Evolutionary conservation across 306 rosid genomes (phyloP), one percentile per base, ranked within the genome.

Genomic region (Notholithocarpus densiflorus): DNA sequence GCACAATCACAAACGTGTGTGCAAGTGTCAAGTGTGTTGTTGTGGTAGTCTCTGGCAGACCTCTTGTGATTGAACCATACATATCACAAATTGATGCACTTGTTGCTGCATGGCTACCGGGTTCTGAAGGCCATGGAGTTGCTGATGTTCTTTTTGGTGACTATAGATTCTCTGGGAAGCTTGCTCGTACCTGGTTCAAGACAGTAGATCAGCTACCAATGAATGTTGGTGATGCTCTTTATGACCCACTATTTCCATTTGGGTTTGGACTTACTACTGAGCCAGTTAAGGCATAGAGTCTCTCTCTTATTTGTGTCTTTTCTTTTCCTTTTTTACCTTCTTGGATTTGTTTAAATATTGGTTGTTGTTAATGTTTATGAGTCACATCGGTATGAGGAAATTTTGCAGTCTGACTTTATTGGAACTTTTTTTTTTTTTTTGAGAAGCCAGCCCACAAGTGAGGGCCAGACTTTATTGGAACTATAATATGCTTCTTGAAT

Each of bases 121-220:
- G 82, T 29, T 48, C 77, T n/a, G 77, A 72, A 72, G 77, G 77
- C 12, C 77, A 72, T 51, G 82, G 73, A 9, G 37, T 79, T 79
- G 48, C 65, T 6, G 73, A 79, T 37, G 66, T 64, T 79, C 73
- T 72, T 0, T 52, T 60, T 37, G 57, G 82, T 23, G 82, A 79
- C 61, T 59, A 79, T 51, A 77, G 77, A 13, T 79, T 79, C 64
- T 71, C 72, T 2, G 82, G 82, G 14, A 72, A 72, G 82, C 77
- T 79, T 60, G 14, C 82, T 29, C 65, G 65, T 19, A 61, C 79
- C 15, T 75, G 79, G 79, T 75, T 75, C 71, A 75, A 61, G 71
- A 40, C 79, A 6, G 59, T 75, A 1, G 71, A 75, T 17, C 72
- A 75, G 53, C 79, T 75, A 24, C 79, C 79, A 6, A 75, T 75